A percentile compares a stretch with the other conserved stretches of the same genome.
These are phyloP conservation scores for Orbilia ellipsospora DNA, from an alignment of 2,329 filamentous ascomycete genomes.

Conservation along the genomic window DNA sequence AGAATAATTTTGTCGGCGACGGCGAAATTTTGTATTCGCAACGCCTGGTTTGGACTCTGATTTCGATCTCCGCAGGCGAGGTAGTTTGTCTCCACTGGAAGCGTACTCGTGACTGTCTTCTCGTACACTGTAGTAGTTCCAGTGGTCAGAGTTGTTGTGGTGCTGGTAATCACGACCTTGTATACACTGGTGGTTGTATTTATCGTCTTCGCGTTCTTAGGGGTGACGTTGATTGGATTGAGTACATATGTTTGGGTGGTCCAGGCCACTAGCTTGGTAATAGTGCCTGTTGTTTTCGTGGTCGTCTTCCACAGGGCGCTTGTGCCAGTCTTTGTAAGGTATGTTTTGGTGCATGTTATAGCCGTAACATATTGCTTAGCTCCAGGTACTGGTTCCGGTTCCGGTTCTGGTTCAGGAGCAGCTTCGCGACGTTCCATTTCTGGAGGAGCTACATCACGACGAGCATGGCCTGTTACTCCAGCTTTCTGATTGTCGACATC, in stretches of 20 bases:
- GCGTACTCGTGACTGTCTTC: slow-evolving; percentile 6
- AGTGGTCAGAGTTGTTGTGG: neutral
- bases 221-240: slow-evolving; percentile 2
- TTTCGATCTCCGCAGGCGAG: slow-evolving; percentile 16
- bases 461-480: neutral
- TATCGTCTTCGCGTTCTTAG: neutral
- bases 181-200: neutral
- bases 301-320: slow-evolving; percentile 32
- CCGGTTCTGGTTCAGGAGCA: neutral
- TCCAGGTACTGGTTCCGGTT: slow-evolving; percentile 21
- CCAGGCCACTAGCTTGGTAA: slow-evolving; percentile 11
- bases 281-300: slow-evolving; percentile 19
- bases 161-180: slow-evolving; percentile 15
- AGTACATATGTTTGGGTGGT: neutral
- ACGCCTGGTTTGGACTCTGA: neutral
- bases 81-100: slow-evolving; percentile 5
- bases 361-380: slow-evolving; percentile 9
- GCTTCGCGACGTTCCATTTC: neutral
- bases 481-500: slow-evolving; percentile 19
- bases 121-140: neutral
- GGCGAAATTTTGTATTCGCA: neutral
- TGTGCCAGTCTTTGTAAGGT: slow-evolving; percentile 35
- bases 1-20: neutral
- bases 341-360: slow-evolving; percentile 39
- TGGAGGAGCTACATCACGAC: neutral